These are phyloP conservation scores for Larix kaempferi DNA, from an alignment of 75 land plant species.

Conservation along the genomic window DNA sequence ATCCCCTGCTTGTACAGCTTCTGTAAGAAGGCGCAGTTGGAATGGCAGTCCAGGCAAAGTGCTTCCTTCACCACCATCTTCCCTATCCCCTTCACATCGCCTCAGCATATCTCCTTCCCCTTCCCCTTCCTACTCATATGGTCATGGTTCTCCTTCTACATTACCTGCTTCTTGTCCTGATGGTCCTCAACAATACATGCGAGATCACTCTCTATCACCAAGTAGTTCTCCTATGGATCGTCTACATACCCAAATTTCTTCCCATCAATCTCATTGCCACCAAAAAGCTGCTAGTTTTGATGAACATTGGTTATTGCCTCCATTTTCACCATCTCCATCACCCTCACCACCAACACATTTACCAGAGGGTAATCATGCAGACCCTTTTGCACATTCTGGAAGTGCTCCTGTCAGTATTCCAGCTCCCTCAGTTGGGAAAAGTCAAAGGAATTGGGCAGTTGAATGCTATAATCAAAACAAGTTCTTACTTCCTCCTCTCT, in stretches of 20 bases:
- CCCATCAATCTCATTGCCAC: conserved; percentile 9
- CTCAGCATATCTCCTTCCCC: conserved; percentile 22
- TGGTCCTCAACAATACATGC: conserved; percentile 11
- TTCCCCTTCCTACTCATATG: conserved; percentile 31
- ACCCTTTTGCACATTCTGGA: conserved; percentile 23
- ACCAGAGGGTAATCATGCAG: conserved; percentile 13
- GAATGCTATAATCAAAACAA: conserved; percentile 11
- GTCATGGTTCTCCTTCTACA: conserved; percentile 12
- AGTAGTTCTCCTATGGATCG: conserved; percentile 11
- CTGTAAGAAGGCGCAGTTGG: conserved; percentile 71
- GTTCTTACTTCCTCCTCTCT: conserved; percentile 41
- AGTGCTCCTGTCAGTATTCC: conserved; percentile 79
- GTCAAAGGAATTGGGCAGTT: conserved; percentile 15
- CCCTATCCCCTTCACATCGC: conserved; percentile 17
- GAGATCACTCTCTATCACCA: background rate
- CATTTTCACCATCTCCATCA: conserved; percentile 57
- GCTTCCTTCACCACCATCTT: conserved; percentile 17
- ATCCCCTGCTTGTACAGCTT: conserved; percentile 31
- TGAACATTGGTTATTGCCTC: conserved; percentile 49
- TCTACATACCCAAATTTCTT: conserved; percentile 14
- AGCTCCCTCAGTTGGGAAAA: conserved; percentile 14
- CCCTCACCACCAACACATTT: conserved; percentile 55
- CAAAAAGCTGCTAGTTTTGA: conserved; percentile 23
- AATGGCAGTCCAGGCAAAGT: conserved; percentile 43
- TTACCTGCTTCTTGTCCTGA: conserved; percentile 19